These are phyloP conservation scores for Coccomyxa subellipsoidea DNA, from an alignment of 163 green algal genomes.

Conservation along the genomic window DNA sequence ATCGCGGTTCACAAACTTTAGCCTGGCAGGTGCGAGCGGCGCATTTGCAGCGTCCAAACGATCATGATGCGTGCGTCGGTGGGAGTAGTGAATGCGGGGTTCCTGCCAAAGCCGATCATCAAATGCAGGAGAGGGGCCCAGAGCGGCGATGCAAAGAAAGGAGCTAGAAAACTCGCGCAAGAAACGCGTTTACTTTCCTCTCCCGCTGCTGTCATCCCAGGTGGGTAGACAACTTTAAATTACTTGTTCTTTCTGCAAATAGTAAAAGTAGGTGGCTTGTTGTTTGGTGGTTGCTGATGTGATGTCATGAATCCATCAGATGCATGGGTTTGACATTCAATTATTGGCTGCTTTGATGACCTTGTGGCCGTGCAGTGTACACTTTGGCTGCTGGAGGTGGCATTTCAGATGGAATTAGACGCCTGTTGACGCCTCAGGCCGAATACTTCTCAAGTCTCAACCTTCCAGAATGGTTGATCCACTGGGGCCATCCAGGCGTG, in stretches of 20 bases:
- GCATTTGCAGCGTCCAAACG: background rate
- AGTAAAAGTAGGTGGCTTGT: too few relatives aligned
- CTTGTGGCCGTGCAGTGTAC: conserved; percentile 4
- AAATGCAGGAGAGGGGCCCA: background rate
- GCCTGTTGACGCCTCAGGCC: background rate
- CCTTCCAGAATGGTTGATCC: background rate
- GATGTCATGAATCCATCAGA: too few relatives aligned
- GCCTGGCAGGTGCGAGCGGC: background rate
- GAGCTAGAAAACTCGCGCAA: background rate
- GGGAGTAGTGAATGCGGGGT: background rate
- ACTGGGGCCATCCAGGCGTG: background rate
- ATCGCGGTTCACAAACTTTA: background rate
- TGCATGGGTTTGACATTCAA: too few relatives aligned
- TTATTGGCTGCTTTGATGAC: too few relatives aligned
- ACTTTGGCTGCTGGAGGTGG: background rate
- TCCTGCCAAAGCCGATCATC: background rate
- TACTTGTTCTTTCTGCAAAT: too few relatives aligned
- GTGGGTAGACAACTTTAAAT: background rate
- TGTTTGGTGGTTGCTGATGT: background rate
- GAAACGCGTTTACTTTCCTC: background rate
- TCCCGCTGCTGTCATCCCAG: background rate
- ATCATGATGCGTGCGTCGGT: background rate
- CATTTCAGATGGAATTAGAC: conserved; percentile 30
- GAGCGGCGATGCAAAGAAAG: background rate
- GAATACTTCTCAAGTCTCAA: background rate